phyloP scores from a whole-genome alignment of 257 asterid species.

The Petunia secreta region DNA sequence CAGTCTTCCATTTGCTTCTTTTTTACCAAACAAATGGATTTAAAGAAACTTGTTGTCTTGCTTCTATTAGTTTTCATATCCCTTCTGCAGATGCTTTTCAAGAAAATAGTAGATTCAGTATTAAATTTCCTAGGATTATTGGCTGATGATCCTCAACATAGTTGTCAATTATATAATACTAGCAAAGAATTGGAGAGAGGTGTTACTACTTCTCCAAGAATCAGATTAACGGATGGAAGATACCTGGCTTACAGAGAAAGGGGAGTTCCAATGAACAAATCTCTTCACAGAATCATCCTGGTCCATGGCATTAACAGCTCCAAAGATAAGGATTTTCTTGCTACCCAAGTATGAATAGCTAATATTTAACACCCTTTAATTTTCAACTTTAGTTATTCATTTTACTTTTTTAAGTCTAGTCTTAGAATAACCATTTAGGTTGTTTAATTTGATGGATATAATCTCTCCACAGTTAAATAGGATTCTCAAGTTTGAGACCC shows the following conservation, averaged over 20 bases:
- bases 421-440: neutral
- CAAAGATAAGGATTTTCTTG: constrained; percentile 80
- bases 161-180: too few species aligned
- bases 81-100: neutral
- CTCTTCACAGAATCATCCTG: constrained; percentile 61
- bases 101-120: neutral
- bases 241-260: neutral
- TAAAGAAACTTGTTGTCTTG: neutral
- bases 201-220: neutral
- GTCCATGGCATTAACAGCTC: constrained; percentile 91
- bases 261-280: constrained; percentile 28
- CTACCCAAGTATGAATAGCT: constrained; percentile 57
- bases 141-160: neutral
- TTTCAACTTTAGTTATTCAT: neutral
- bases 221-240: neutral
- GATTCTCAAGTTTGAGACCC: too few species aligned
- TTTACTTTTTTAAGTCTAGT: constrained; percentile 19
- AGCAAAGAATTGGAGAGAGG: neutral
- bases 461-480: too few species aligned
- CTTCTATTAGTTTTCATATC: neutral
- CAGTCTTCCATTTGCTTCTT: too few species aligned
- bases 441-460: too few species aligned
- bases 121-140: neutral
- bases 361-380: too few species aligned
- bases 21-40: neutral